phyloP scores from a whole-genome alignment of 2,329 filamentous ascomycete species.

The Rutstroemia sydowiana region DNA sequence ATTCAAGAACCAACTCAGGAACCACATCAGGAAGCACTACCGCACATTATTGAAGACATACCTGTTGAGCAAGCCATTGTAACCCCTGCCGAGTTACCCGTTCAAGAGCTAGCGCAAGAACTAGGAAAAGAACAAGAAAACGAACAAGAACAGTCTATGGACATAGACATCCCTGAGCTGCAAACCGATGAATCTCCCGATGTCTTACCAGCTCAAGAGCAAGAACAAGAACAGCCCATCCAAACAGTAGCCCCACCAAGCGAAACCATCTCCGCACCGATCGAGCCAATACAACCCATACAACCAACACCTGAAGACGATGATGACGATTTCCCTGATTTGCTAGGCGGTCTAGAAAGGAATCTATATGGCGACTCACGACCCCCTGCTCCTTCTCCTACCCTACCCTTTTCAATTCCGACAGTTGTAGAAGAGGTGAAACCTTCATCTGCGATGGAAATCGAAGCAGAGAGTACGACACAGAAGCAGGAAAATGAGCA shows the following conservation, averaged over 20 bases:
- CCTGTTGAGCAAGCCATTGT: too few relatives aligned
- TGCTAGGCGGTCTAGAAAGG: slow-evolving; percentile 25
- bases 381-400: not conserved
- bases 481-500: too few relatives aligned
- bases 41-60: too few relatives aligned
- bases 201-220: too few relatives aligned
- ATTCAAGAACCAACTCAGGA: not conserved
- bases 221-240: not conserved
- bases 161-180: too few relatives aligned
- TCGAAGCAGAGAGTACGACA: too few relatives aligned
- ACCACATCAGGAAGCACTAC: not conserved
- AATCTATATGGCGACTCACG: slow-evolving; percentile 12
- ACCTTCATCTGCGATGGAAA: too few relatives aligned
- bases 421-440: too few relatives aligned
- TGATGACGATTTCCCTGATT: slow-evolving; percentile 23
- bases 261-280: not conserved
- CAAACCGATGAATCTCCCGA: too few relatives aligned
- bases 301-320: slow-evolving; percentile 13
- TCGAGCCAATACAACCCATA: not conserved
- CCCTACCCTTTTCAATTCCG: too few relatives aligned
- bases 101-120: not conserved
- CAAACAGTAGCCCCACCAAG: not conserved
- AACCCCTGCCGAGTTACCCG: too few relatives aligned
- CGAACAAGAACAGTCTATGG: too few relatives aligned
- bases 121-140: not conserved